Conservation (phyloP, 2,329 filamentous ascomycete genomes). For the Parastagonospora nodorum region DNA sequence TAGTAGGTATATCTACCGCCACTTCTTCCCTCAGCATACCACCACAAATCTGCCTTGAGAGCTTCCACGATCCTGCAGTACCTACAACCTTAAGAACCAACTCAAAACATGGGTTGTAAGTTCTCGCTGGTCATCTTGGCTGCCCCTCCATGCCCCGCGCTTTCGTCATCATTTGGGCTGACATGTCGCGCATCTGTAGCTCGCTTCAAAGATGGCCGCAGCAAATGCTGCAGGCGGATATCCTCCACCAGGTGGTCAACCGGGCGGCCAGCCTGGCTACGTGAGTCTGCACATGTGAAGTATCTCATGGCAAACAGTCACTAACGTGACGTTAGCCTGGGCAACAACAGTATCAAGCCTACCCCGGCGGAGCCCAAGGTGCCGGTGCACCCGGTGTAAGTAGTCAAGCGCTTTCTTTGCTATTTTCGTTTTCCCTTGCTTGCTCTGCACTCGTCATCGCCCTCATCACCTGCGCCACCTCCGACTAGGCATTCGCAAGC, state of each 20-base stretch:
- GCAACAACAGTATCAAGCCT: conserved; percentile 62
- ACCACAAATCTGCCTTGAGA: conserved; percentile 15
- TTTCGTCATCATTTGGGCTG: conserved; percentile 30
- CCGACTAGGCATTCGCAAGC: conserved; percentile 19
- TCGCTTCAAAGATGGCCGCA: conserved; percentile 55
- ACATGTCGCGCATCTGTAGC: conserved; percentile 37
- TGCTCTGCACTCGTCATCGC: conserved; percentile 37
- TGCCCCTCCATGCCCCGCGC: conserved; percentile 28
- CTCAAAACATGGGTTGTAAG: conserved; percentile 27
- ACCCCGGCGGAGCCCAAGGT: conserved; percentile 57
- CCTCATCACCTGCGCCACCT: conserved; percentile 28
- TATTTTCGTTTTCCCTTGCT: conserved; percentile 14
- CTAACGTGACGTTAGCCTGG: conserved; percentile 46
- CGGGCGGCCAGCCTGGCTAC: conserved; percentile 53
- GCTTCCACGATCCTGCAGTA: neutral
- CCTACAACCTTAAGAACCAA: neutral
- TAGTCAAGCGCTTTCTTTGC: conserved; percentile 26
- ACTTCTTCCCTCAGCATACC: conserved; percentile 6
- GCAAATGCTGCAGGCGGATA: conserved; percentile 43
- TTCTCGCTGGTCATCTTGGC: conserved; percentile 10
- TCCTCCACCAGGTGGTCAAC: conserved; percentile 41
- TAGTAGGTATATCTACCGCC: conserved; percentile 14
- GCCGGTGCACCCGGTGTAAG: conserved; percentile 45
- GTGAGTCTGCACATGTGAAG: conserved; percentile 51
- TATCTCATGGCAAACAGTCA: conserved; percentile 16